These are phyloP conservation scores for Xerocomus brunneocitrinus DNA, from an alignment of 768 basidiomycete species.

Conservation along the genomic window DNA sequence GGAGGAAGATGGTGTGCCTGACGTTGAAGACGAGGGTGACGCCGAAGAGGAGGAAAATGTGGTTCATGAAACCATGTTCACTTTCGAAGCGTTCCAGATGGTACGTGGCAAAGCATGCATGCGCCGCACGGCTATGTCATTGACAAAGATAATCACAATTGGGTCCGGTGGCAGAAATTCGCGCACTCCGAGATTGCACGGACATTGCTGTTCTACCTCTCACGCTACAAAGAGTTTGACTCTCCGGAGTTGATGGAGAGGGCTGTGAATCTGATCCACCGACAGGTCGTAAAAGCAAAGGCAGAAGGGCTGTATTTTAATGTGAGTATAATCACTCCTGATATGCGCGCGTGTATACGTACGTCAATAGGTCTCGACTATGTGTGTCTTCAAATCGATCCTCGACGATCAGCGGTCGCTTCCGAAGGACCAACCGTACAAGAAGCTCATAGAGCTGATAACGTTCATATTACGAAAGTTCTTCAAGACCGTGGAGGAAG, in stretches of 20 bases:
- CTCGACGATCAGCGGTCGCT: conserved; percentile 75
- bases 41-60: conserved; percentile 57
- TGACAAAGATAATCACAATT: conserved; percentile 18
- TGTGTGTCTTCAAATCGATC: conserved; percentile 84
- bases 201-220: conserved; percentile 78
- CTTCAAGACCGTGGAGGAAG: conserved; percentile 85
- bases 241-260: conserved; percentile 81
- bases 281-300: conserved; percentile 86
- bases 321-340: conserved; percentile 40
- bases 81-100: conserved; percentile 87
- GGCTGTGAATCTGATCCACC: conserved; percentile 83
- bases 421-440: conserved; percentile 72
- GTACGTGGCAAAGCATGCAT: conserved; percentile 41
- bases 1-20: conserved; percentile 62
- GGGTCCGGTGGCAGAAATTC: conserved; percentile 62
- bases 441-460: conserved; percentile 80
- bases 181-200: conserved; percentile 81
- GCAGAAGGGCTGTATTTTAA: conserved; percentile 96
- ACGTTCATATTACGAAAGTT: conserved; percentile 87
- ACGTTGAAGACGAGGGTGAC: conserved; percentile 62
- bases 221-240: conserved; percentile 77
- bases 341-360: conserved; percentile 7
- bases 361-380: conserved; percentile 71
- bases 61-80: conserved; percentile 82
- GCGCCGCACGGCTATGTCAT: conserved; percentile 12